Evolutionary conservation across 495 filamentous ascomycete genomes (phyloP).

Genomic region (Friedmanniomyces endolithicus): DNA sequence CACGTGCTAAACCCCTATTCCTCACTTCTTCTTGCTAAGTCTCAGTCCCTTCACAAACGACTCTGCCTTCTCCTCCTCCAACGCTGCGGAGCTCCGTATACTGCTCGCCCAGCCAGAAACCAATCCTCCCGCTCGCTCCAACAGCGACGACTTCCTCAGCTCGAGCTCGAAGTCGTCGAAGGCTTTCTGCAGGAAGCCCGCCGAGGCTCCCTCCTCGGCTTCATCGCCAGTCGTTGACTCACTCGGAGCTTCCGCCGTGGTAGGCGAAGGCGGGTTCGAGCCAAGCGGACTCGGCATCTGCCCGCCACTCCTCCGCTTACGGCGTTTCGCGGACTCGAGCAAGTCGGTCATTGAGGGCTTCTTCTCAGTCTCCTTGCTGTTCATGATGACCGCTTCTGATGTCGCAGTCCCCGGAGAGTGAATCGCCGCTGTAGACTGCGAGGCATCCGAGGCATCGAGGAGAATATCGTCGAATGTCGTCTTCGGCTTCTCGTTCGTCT

Average conservation of each 20-base stretch:
- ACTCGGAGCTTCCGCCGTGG: not conserved
- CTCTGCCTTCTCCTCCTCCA: constrained; percentile 1
- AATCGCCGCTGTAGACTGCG: not conserved
- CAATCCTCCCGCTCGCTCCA: constrained; percentile 7
- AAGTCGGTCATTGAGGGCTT: constrained; percentile 17
- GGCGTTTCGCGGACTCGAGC: constrained; percentile 8
- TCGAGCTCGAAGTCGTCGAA: constrained; percentile 17
- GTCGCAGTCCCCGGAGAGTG: too few relatives aligned
- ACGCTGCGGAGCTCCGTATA: not conserved
- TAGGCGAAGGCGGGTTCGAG: constrained; percentile 7
- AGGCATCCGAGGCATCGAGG: not conserved
- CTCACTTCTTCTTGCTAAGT: not conserved
- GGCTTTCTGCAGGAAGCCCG: constrained; percentile 7
- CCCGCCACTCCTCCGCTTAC: constrained; percentile 10
- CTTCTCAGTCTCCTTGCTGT: not conserved
- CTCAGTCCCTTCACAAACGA: constrained; percentile 4
- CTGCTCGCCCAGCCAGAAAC: constrained; percentile 4
- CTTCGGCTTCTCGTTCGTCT: not conserved
- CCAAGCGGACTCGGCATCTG: constrained; percentile 10
- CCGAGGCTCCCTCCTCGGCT: not conserved
- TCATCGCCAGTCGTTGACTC: too few relatives aligned
- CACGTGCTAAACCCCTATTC: too few relatives aligned
- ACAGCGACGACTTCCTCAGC: constrained; percentile 2
- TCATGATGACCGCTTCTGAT: not conserved
- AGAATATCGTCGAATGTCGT: constrained; percentile 16